phyloP scores from a whole-genome alignment of 139 green algal genomes.

The Astrephomene gubernaculifera region DNA sequence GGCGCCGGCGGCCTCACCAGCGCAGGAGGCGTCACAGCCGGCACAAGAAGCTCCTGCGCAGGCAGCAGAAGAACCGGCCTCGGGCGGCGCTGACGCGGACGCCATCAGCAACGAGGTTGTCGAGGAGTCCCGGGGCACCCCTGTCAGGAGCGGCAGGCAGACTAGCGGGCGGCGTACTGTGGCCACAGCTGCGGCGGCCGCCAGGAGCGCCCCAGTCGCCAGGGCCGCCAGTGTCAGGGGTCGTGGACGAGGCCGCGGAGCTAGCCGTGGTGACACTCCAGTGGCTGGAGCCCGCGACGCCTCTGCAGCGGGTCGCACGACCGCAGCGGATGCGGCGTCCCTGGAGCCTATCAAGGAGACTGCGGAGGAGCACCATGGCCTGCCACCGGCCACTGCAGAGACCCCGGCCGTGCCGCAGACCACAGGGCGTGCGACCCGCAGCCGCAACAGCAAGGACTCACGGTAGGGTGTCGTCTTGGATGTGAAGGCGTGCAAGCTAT shows the following conservation, averaged over 20 bases:
- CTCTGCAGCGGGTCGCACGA: background rate
- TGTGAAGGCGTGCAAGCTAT: background rate
- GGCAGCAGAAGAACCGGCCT: too few species aligned
- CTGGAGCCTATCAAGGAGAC: slow-evolving; percentile 37
- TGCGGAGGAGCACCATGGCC: slow-evolving; percentile 14
- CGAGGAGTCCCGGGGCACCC: background rate
- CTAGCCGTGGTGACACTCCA: background rate
- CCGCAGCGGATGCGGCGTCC: background rate
- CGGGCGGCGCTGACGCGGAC: background rate
- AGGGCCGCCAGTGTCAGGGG: background rate
- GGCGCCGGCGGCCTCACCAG: too few species aligned
- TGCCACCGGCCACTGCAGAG: background rate
- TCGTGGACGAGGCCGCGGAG: slow-evolving; percentile 1
- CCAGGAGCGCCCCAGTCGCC: background rate
- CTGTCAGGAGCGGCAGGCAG: slow-evolving; percentile 3
- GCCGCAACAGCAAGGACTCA: slow-evolving; percentile 25
- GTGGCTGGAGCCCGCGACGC: background rate
- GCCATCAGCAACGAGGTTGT: background rate
- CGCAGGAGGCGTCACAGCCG: too few species aligned
- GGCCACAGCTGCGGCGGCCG: background rate
- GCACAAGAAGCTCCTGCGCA: background rate
- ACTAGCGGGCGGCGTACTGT: background rate
- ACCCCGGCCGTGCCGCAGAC: background rate
- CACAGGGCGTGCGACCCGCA: slow-evolving; percentile 2
- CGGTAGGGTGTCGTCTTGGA: background rate